Conservation (phyloP, 306 rosid genomes). For the Psophocarpus tetragonolobus region DNA sequence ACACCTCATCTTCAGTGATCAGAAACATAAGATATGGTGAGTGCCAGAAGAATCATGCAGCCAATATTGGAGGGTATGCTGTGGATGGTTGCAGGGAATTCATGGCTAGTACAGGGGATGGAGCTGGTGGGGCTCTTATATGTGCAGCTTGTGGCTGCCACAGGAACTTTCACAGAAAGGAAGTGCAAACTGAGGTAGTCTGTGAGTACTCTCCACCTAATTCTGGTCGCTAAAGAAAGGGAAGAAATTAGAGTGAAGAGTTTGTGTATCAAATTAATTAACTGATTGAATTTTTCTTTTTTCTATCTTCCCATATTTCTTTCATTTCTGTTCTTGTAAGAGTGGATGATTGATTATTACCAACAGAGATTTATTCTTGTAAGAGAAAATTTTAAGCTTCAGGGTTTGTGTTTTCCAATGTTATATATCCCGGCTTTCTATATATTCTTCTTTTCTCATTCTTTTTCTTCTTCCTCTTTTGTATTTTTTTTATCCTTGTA, state of each 20-base stretch:
- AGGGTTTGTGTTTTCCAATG: conserved; percentile 22
- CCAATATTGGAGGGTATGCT: conserved; percentile 85
- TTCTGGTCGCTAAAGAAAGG: conserved; percentile 29
- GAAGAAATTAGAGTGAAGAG: not conserved
- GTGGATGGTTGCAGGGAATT: conserved; percentile 91
- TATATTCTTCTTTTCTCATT: not conserved
- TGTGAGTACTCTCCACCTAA: conserved; percentile 91
- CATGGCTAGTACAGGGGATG: conserved; percentile 71
- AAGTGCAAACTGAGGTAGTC: conserved; percentile 86
- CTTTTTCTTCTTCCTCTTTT: not conserved
- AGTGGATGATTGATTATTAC: conserved; percentile 24
- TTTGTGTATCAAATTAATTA: conserved; percentile 38
- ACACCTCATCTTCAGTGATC: conserved; percentile 60
- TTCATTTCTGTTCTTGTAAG: conserved; percentile 30
- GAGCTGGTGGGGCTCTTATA: conserved; percentile 54
- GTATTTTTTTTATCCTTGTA: not conserved
- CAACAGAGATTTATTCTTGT: conserved; percentile 24
- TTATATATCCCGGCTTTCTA: not conserved
- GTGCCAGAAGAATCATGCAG: conserved; percentile 96
- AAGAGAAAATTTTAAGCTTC: conserved; percentile 21
- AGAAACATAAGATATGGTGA: conserved; percentile 72
- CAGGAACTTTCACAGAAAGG: conserved; percentile 74
- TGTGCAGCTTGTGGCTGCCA: conserved; percentile 98
- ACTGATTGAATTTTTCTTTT: conserved; percentile 30
- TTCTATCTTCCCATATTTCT: not conserved